phyloP scores from a whole-genome alignment of 2,329 filamentous ascomycete species.

The Alternaria sp. region DNA sequence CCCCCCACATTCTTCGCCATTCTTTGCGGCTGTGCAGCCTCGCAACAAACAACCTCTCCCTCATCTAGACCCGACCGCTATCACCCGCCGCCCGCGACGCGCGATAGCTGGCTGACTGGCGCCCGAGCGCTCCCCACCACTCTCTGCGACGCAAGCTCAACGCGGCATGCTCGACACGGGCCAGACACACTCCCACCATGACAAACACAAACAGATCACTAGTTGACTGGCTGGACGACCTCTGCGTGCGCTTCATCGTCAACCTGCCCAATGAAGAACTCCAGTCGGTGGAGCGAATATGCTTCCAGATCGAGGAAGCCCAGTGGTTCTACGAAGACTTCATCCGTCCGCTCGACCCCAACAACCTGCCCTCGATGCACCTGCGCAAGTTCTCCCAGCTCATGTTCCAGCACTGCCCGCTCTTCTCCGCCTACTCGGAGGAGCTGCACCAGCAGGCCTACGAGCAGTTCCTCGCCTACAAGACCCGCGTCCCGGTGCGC shows the following conservation, averaged over 20 bases:
- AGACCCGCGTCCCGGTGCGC: conserved; percentile 89
- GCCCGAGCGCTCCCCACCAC: conserved; percentile 13
- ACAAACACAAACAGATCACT: conserved; percentile 79
- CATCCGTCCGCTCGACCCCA: conserved; percentile 85
- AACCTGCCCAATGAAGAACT: conserved; percentile 94
- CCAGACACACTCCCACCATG: conserved; percentile 62
- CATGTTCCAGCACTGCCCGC: conserved; percentile 92
- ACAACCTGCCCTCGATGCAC: conserved; percentile 79
- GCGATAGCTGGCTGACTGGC: conserved; percentile 4
- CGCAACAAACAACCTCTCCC: neutral
- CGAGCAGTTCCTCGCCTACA: conserved; percentile 91
- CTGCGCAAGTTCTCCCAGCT: conserved; percentile 84
- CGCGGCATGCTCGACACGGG: conserved; percentile 66
- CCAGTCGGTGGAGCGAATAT: conserved; percentile 87
- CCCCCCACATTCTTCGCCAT: conserved; percentile 24
- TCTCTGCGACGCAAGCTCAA: conserved; percentile 22
- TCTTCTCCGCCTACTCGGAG: conserved; percentile 80
- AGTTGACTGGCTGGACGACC: conserved; percentile 96
- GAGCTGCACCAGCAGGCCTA: conserved; percentile 83
- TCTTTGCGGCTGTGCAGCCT: conserved; percentile 38
- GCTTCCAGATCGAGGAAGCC: conserved; percentile 98
- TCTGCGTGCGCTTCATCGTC: conserved; percentile 97
- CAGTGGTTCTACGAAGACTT: conserved; percentile 99
- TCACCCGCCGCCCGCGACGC: conserved; percentile 6
- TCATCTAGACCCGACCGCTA: conserved; percentile 18